Evolutionary conservation across 1,284 basidiomycete genomes (phyloP).

Genomic region (Boletus semigastroideus): DNA sequence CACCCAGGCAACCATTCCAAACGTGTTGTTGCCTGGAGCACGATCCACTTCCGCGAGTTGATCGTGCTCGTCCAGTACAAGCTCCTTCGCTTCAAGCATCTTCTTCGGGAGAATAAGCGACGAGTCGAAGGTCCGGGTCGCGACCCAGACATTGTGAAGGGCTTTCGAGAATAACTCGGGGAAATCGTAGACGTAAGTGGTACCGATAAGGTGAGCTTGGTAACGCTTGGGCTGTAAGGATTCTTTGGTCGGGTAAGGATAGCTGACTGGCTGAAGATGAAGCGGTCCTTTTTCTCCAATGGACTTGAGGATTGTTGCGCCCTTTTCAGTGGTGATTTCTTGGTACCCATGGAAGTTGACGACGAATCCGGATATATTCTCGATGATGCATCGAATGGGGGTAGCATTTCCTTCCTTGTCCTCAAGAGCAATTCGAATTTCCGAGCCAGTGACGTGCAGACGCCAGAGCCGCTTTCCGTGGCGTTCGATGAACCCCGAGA

Average conservation of each 20-base stretch:
- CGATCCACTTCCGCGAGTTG: constrained; percentile 88
- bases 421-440: constrained; percentile 94
- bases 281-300: constrained; percentile 94
- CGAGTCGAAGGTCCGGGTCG: constrained; percentile 65
- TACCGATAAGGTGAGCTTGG: constrained; percentile 98
- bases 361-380: constrained; percentile 98
- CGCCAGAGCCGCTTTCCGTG: constrained; percentile 98
- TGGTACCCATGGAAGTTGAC: constrained; percentile 99
- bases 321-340: constrained; percentile 95
- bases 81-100: constrained; percentile 82
- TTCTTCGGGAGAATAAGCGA: constrained; percentile 75
- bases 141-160: constrained; percentile 89
- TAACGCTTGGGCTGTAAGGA: constrained; percentile 99
- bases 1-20: constrained; percentile 99
- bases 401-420: constrained; percentile 91
- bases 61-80: constrained; percentile 93
- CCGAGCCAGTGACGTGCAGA: constrained; percentile 95
- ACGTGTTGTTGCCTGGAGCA: constrained; percentile 90
- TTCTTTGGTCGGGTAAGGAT: constrained; percentile 95
- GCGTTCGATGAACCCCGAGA: constrained; percentile 97
- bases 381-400: constrained; percentile 95
- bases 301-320: constrained; percentile 91
- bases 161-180: constrained; percentile 98
- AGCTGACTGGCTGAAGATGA: constrained; percentile 90
- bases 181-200: constrained; percentile 99